A percentile compares a stretch with the other conserved stretches of the same genome.
phyloP scores from a whole-genome alignment of 352 stramenopile species.

The Globisporangium perplexum region DNA sequence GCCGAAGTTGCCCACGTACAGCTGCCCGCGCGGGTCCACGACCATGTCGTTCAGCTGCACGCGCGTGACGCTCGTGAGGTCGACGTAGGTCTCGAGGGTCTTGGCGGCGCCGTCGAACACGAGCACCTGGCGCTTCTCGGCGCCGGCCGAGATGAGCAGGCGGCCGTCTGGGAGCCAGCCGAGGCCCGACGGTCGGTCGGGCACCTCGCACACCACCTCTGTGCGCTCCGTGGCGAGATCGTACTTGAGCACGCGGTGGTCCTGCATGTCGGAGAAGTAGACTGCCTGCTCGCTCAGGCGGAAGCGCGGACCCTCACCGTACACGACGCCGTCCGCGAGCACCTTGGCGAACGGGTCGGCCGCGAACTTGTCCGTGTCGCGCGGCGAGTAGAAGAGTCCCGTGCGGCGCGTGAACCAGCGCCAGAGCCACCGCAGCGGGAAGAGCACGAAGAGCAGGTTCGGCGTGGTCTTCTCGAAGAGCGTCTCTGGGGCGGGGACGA shows the following conservation, averaged over 20 bases:
- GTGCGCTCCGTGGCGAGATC: constrained; percentile 29
- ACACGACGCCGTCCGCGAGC: constrained; percentile 36
- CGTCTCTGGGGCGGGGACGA: background rate
- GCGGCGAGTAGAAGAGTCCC: constrained; percentile 6
- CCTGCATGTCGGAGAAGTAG: constrained; percentile 68
- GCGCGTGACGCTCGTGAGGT: constrained; percentile 42
- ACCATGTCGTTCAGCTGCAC: constrained; percentile 63
- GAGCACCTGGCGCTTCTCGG: constrained; percentile 43
- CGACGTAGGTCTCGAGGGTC: constrained; percentile 34
- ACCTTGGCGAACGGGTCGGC: constrained; percentile 28
- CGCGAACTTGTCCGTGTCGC: constrained; percentile 10
- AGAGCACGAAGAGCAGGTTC: constrained; percentile 12
- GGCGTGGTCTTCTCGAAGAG: constrained; percentile 20
- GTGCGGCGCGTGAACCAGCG: constrained; percentile 24
- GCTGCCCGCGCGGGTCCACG: constrained; percentile 28
- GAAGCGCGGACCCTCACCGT: constrained; percentile 57
- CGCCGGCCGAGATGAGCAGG: constrained; percentile 44
- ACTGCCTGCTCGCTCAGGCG: constrained; percentile 37
- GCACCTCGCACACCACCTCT: constrained; percentile 36
- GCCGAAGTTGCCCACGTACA: constrained; percentile 63
- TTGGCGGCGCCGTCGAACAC: constrained; percentile 26
- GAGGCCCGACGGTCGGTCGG: constrained; percentile 46
- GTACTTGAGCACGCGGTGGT: constrained; percentile 51
- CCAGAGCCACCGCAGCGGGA: constrained; percentile 26
- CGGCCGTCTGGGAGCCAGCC: constrained; percentile 59